A percentile compares a stretch with the other conserved stretches of the same genome.
phyloP scores from a whole-genome alignment of 2,329 filamentous ascomycete species.

The Hypoxylon sp. region DNA sequence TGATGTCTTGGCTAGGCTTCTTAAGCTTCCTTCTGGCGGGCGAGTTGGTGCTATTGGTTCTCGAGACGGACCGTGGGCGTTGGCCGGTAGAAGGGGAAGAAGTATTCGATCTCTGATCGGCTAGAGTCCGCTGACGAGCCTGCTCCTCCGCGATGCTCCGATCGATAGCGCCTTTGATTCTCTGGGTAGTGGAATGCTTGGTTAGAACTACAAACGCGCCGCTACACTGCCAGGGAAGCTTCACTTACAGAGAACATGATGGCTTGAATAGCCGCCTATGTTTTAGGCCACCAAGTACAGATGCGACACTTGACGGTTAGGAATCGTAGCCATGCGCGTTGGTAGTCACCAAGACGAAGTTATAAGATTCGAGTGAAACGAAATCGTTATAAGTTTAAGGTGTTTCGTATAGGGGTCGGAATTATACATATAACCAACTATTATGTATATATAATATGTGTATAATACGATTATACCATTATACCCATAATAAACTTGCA shows the following conservation, averaged over 20 bases:
- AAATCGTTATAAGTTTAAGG: neutral
- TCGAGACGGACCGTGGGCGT: conserved; percentile 59
- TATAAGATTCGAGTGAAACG: neutral
- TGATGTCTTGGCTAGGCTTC: conserved; percentile 55
- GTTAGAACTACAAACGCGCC: conserved; percentile 19
- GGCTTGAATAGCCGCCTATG: conserved; percentile 25
- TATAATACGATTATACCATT: too few relatives aligned
- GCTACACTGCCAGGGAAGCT: neutral
- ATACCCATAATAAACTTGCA: too few relatives aligned
- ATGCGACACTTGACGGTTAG: conserved; percentile 27
- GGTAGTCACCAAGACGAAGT: neutral
- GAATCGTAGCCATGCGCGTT: conserved; percentile 32
- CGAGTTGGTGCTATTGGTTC: conserved; percentile 52
- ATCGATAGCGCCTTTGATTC: conserved; percentile 86
- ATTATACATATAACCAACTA: too few relatives aligned
- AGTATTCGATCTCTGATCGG: conserved; percentile 59
- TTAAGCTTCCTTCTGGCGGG: conserved; percentile 55
- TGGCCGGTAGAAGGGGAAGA: conserved; percentile 57
- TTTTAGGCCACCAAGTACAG: conserved; percentile 16
- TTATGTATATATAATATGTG: too few relatives aligned
- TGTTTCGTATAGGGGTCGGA: conserved; percentile 1
- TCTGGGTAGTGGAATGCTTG: conserved; percentile 59
- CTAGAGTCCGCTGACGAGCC: conserved; percentile 73
- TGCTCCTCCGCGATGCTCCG: conserved; percentile 92
- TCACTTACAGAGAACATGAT: conserved; percentile 49